Base-by-base conservation (phyloP, 2,329 filamentous ascomycete species). In the Ophiostoma himal-ulmi region DNA sequence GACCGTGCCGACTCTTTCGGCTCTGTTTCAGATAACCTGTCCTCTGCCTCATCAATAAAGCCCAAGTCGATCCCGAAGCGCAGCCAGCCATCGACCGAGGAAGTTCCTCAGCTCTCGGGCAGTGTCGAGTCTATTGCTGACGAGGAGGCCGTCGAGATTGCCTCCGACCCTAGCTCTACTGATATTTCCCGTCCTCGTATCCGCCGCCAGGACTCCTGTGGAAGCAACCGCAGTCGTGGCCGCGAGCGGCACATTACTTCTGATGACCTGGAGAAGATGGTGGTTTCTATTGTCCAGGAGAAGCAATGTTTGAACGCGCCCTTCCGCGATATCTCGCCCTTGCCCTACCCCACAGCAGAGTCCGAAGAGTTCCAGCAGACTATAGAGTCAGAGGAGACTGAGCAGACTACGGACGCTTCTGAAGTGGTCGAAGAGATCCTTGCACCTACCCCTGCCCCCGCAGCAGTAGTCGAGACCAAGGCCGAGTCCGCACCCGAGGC, bases 241-340 rank as follows among this genome's bases (percentile, higher is more conserved):
- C 88, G 84, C 70, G 91, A 95, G 78, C 91, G 92, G 77, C 94
- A 97, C 81, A 94, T 97, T 75, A 96, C 93, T n/a, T 93, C 94
- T 7, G 87, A 92, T 76, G 92, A 95, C 76, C 85, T 98, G 39
- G 93, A 97, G 80, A 96, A 96, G 82, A 96, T 98, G 87, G 92
- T 97, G 60, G 88, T 91, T 70, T 93, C 90, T 54, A 97, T 97
- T 70, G 95, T 97, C 78, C 92, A 96, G 79, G 91, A 95, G 80
- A 93, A 92, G 80, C 88, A 89, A 79, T 85, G 85, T 65, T 83
- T 94, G 74, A 80, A 80, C 74, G 81, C 83, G 68, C 87, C 83
- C 75, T 79, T 88, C 10, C 83, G 85, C 22, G 77, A 78, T 67
- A 78, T 81, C 26, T 37, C 30, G 2, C 36, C 60, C 2, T 52